Base-by-base conservation (phyloP, 2,329 filamentous ascomycete genomes). In the Xylariaceae sp. region DNA sequence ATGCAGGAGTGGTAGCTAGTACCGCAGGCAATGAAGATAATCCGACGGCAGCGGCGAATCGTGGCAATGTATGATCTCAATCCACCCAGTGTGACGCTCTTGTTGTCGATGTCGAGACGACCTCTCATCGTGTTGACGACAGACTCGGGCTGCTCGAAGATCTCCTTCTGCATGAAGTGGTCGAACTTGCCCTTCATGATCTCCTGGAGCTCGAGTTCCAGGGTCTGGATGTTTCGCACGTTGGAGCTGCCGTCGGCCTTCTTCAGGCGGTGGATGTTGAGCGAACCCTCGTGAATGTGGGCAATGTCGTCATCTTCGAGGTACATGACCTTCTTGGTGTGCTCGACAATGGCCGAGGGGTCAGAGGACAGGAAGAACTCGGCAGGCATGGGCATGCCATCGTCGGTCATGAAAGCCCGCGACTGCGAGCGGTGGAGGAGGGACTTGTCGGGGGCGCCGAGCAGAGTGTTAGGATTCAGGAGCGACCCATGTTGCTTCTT, bases 141-240 rank as follows among this genome's bases (percentile, higher is more conserved):
- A 11, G 92, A 98, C 68, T 98, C 92, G 57, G 92, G 92, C 72
- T 98, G 92, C 75, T 98, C 92, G 63, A 98, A 98, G 57, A 98
- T 98, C 65, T 98, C 92, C 79, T 98, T 98, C 64, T 98, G 92
- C 92, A 98, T 98, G 75, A 95, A 98, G 71, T 98, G 92, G 64
- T 98, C 92, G 66, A 96, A 98, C 61, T 92, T 93, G 65, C 92
- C 92, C 82, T 98, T 98, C 92, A 98, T 98, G 67, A 98, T 98
- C 72, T 98, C 89, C 72, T 98, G 92, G 46, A 98, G 82, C 73
- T 98, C 88, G 32, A 98, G 84, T 73, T 98, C 92, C 36, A 98
- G 78, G 36, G 92, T 98, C 75, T 98, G 92, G 61, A 98, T 98
- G 53, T 85, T 87, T 61, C 92, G 89, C 51, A 96, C 88, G 59